A percentile compares a stretch with the other conserved stretches of the same genome.
Evolutionary conservation across 108 stramenopile species (phyloP).

Genomic region (Nitzschia palea): DNA sequence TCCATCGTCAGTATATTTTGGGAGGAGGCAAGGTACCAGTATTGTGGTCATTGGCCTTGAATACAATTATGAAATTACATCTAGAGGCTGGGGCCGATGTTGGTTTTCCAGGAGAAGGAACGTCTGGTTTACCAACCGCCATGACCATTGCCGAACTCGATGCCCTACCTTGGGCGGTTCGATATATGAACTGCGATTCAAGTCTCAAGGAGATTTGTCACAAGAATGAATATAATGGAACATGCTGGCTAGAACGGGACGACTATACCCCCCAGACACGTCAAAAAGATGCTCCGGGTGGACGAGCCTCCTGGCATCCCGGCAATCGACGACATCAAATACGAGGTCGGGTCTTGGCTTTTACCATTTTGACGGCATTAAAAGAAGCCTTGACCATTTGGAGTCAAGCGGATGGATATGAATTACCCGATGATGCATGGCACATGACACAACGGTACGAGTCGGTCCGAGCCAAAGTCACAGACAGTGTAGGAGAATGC

Average conservation of each 20-base stretch:
- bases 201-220: slow-evolving; percentile 36
- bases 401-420: slow-evolving; percentile 43
- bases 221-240: slow-evolving; percentile 39
- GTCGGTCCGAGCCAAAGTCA: slow-evolving; percentile 32
- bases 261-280: slow-evolving; percentile 44
- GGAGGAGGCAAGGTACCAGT: slow-evolving; percentile 54
- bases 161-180: slow-evolving; percentile 58
- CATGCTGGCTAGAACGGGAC: slow-evolving; percentile 59
- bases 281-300: slow-evolving; percentile 25
- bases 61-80: slow-evolving; percentile 29
- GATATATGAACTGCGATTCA: slow-evolving; percentile 48
- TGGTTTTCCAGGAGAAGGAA: slow-evolving; percentile 36
- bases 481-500: slow-evolving; percentile 12
- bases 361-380: slow-evolving; percentile 49
- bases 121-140: slow-evolving; percentile 42
- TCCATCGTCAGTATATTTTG: slow-evolving; percentile 61
- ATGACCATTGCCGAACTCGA: slow-evolving; percentile 33
- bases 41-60: slow-evolving; percentile 33
- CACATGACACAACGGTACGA: slow-evolving; percentile 42
- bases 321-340: slow-evolving; percentile 68
- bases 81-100: slow-evolving; percentile 48
- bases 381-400: slow-evolving; percentile 57
- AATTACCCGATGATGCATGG: slow-evolving; percentile 63
- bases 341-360: slow-evolving; percentile 53
- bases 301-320: slow-evolving; percentile 49